Conservation (phyloP, 164 flowering plant species). For the Chloranthus sessilifolius region DNA sequence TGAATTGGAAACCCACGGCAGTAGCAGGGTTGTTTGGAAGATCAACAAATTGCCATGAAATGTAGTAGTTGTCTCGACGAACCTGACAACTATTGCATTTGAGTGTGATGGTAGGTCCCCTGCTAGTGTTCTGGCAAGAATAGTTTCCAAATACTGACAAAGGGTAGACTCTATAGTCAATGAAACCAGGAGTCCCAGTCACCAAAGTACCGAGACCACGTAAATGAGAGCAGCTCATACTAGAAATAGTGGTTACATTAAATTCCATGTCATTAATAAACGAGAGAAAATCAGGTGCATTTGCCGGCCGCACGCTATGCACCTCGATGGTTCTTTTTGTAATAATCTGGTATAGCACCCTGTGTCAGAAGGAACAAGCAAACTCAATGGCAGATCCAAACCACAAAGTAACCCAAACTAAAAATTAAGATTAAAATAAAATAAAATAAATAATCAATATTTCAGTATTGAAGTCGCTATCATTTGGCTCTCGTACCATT, state of each 20-base stretch:
- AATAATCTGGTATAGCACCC: constrained; percentile 87
- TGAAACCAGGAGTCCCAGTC: constrained; percentile 60
- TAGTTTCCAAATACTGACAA: constrained; percentile 55
- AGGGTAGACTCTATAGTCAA: constrained; percentile 43
- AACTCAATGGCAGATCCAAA: constrained; percentile 16
- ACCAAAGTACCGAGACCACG: constrained; percentile 66
- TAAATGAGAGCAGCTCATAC: constrained; percentile 88
- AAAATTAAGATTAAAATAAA: background rate
- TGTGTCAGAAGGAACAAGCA: constrained; percentile 29
- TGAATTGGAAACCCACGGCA: constrained; percentile 94
- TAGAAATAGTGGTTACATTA: constrained; percentile 81
- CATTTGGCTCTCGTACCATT: no score
- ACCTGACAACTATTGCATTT: constrained; percentile 59
- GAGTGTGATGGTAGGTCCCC: constrained; percentile 69
- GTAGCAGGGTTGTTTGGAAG: constrained; percentile 78
- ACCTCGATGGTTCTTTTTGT: constrained; percentile 77
- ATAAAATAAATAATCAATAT: no score
- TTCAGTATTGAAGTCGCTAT: no score
- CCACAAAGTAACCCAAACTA: no score
- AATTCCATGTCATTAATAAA: constrained; percentile 85
- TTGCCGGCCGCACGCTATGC: constrained; percentile 70
- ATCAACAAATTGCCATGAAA: constrained; percentile 94
- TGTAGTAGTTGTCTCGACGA: constrained; percentile 43
- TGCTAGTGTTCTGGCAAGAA: constrained; percentile 71
- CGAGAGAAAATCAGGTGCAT: constrained; percentile 69